phyloP scores from a whole-genome alignment of 106 monocot species.

The Acorus gramineus region DNA sequence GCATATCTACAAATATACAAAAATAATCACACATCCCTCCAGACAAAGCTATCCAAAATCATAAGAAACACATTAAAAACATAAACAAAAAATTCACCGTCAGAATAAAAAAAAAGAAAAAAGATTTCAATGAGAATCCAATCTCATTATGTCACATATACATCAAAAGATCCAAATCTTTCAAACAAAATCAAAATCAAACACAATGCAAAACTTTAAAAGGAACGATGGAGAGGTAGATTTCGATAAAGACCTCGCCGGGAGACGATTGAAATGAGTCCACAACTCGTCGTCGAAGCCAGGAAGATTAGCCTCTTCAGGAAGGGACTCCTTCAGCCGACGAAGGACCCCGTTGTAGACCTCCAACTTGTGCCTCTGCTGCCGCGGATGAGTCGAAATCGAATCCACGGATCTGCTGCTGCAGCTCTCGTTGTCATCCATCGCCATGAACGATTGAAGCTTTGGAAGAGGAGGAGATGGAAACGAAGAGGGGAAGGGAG shows the following conservation, averaged over 20 bases:
- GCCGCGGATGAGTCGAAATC: conserved; percentile 2
- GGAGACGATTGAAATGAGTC: conserved; percentile 53
- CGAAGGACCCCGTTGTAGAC: conserved; percentile 33
- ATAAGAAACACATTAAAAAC: too few relatives aligned
- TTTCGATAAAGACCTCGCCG: conserved; percentile 16
- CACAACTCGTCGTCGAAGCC: conserved; percentile 39
- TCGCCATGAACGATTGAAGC: conserved; percentile 7
- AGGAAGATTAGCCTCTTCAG: conserved; percentile 14
- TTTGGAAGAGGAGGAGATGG: too few relatives aligned
- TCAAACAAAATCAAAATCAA: too few relatives aligned
- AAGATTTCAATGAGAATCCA: neutral
- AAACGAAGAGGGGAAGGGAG: too few relatives aligned
- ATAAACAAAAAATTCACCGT: too few relatives aligned
- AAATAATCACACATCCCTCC: too few relatives aligned
- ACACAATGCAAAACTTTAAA: too few relatives aligned
- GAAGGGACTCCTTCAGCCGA: conserved; percentile 13
- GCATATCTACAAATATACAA: too few relatives aligned
- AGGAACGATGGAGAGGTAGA: too few relatives aligned
- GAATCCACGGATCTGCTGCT: conserved; percentile 5
- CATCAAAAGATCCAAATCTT: too few relatives aligned
- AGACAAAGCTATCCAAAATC: too few relatives aligned
- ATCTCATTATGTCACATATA: neutral
- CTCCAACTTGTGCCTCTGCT: conserved; percentile 17
- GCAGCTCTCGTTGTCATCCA: conserved; percentile 12
- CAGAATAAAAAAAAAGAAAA: too few relatives aligned